A percentile compares a stretch with the other conserved stretches of the same genome.
Conservation (phyloP, 1,284 basidiomycete genomes). For the Chondrostereum purpureum region DNA sequence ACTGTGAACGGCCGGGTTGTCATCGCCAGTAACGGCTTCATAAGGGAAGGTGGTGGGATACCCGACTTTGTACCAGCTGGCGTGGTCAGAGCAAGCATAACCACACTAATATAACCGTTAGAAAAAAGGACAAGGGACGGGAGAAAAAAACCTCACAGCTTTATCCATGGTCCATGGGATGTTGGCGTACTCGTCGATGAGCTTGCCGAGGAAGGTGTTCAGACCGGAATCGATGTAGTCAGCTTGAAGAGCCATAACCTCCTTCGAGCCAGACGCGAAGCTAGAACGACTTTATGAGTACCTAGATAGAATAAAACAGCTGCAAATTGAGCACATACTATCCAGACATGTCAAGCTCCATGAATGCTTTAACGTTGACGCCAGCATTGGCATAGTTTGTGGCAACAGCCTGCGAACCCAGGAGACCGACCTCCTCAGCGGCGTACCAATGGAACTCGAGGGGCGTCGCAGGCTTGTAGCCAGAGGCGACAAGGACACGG, state of each 20-base stretch:
- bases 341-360: constrained; percentile 12
- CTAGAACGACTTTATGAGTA: no score
- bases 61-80: constrained; percentile 9
- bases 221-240: constrained; percentile 46
- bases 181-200: constrained; percentile 15
- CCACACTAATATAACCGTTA: constrained; percentile 5
- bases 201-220: constrained; percentile 15
- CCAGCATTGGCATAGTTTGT: constrained; percentile 35
- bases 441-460: constrained; percentile 55
- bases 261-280: constrained; percentile 18
- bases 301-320: background rate
- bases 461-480: constrained; percentile 35
- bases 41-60: constrained; percentile 20
- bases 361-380: constrained; percentile 36
- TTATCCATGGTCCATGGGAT: constrained; percentile 15
- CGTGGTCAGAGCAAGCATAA: constrained; percentile 11
- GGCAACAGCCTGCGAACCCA: constrained; percentile 48
- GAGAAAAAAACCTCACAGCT: constrained; percentile 11
- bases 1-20: constrained; percentile 38
- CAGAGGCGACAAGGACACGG: constrained; percentile 34
- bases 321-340: constrained; percentile 4
- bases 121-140: constrained; percentile 12
- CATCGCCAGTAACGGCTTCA: constrained; percentile 16
- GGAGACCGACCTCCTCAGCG: constrained; percentile 47
- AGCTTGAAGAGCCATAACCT: constrained; percentile 19